Percentiles rank a stretch among this genome's conserved stretches.
Conservation (phyloP, 768 basidiomycete species). For the Porpolomopsis calyptriformis region DNA sequence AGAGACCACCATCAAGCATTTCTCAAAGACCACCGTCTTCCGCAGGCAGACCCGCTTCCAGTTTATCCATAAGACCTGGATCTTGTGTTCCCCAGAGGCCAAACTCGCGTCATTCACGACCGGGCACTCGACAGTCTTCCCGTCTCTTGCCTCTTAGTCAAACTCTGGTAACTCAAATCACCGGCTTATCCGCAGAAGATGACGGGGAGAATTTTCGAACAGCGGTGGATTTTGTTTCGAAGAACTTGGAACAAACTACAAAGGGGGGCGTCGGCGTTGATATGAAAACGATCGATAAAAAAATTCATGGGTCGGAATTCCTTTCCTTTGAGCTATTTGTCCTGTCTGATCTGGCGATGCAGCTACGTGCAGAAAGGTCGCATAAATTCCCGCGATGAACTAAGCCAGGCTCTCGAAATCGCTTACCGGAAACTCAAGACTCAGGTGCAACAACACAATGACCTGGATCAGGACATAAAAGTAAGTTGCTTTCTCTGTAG, state of each 20-base stretch:
- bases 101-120: conserved; percentile 41
- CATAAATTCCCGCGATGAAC: conserved; percentile 50
- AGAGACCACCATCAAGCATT: conserved; percentile 39
- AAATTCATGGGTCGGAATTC: conserved; percentile 45
- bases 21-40: conserved; percentile 36
- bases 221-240: conserved; percentile 47
- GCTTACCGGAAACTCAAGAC: conserved; percentile 41
- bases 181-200: conserved; percentile 36
- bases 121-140: conserved; percentile 18
- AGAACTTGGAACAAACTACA: conserved; percentile 45
- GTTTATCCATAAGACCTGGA: conserved; percentile 25
- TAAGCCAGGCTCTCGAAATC: conserved; percentile 51
- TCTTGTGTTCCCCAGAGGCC: conserved; percentile 36
- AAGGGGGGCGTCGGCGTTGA: conserved; percentile 51
- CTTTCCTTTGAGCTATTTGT: conserved; percentile 5
- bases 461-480: conserved; percentile 59
- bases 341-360: neutral
- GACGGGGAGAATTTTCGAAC: conserved; percentile 32
- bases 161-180: conserved; percentile 42
- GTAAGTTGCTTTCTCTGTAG: conserved; percentile 21
- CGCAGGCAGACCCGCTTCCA: conserved; percentile 26
- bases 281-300: conserved; percentile 42
- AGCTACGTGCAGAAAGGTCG: conserved; percentile 61
- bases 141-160: conserved; percentile 47
- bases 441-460: conserved; percentile 37